These are phyloP conservation scores for Arachnopeziza araneosa DNA, from an alignment of 2,329 filamentous ascomycete genomes.

Conservation along the genomic window DNA sequence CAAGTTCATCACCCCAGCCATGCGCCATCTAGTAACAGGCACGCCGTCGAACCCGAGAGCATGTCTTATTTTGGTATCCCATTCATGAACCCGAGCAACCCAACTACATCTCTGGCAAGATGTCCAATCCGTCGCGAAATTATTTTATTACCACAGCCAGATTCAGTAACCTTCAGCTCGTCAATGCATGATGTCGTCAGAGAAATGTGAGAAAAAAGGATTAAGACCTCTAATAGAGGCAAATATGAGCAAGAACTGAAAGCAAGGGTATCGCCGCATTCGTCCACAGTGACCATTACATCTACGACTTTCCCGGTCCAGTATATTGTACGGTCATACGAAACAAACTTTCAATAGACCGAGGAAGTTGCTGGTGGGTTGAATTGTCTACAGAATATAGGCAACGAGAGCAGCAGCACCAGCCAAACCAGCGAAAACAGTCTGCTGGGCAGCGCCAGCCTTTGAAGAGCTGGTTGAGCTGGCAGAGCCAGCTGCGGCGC, in stretches of 20 bases:
- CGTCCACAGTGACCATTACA: neutral
- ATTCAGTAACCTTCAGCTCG: neutral
- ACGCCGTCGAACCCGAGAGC: neutral
- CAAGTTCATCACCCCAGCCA: neutral
- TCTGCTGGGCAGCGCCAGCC: constrained; percentile 22
- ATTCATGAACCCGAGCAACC: neutral
- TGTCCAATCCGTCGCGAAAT: neutral
- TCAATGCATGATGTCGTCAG: neutral
- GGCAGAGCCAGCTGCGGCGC: constrained; percentile 1
- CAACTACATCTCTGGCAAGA: neutral
- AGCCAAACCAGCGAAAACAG: constrained; percentile 24
- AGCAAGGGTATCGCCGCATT: neutral
- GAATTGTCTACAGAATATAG: constrained; percentile 23
- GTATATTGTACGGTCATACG: neutral
- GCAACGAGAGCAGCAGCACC: constrained; percentile 28
- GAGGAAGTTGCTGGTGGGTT: neutral
- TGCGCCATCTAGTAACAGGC: neutral
- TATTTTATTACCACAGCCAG: neutral
- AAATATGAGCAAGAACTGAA: neutral
- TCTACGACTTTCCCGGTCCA: neutral
- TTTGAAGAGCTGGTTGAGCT: constrained; percentile 14
- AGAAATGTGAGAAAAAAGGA: neutral
- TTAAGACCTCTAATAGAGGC: neutral
- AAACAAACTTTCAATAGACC: neutral
- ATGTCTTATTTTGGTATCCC: neutral